A percentile compares a stretch with the other conserved stretches of the same genome.
phyloP scores from a whole-genome alignment of 2,329 filamentous ascomycete species.

The Chrysoporthe puriensis region DNA sequence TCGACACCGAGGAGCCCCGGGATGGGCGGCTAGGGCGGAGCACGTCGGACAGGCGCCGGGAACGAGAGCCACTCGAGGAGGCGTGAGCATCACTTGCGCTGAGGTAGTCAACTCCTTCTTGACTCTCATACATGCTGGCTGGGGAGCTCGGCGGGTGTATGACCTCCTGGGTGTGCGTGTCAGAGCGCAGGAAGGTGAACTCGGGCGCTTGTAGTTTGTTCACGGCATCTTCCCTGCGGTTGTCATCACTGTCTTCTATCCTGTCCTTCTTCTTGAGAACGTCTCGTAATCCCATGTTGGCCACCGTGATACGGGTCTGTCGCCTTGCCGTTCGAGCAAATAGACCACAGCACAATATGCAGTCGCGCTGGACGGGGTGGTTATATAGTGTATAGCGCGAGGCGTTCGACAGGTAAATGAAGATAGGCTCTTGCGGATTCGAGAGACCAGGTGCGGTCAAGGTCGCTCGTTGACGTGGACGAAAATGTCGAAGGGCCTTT shows the following conservation, averaged over 20 bases:
- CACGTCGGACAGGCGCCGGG: slow-evolving; percentile 39
- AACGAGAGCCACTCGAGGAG: slow-evolving; percentile 26
- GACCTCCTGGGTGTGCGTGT: slow-evolving; percentile 78
- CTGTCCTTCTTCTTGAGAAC: slow-evolving; percentile 59
- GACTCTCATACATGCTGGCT: slow-evolving; percentile 26
- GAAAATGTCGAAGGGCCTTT: not conserved
- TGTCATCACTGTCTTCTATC: slow-evolving; percentile 42
- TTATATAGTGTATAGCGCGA: not conserved
- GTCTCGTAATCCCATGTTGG: slow-evolving; percentile 55
- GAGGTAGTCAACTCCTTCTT: slow-evolving; percentile 35
- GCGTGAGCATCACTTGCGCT: slow-evolving; percentile 32
- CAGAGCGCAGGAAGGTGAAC: slow-evolving; percentile 83
- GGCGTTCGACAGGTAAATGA: not conserved
- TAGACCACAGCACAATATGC: not conserved
- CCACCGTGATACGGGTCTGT: not conserved
- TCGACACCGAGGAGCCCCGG: slow-evolving; percentile 53
- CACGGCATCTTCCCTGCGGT: slow-evolving; percentile 36
- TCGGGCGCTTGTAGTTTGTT: slow-evolving; percentile 56
- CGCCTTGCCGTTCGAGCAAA: not conserved
- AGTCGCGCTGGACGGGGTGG: not conserved
- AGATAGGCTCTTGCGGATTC: not conserved
- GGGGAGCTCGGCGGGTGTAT: slow-evolving; percentile 67
- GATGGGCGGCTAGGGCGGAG: slow-evolving; percentile 43
- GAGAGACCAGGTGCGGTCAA: not conserved
- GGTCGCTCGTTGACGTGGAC: not conserved